Base-by-base conservation (phyloP, 2,329 filamentous ascomycete genomes). In the Monosporascus sp. region DNA sequence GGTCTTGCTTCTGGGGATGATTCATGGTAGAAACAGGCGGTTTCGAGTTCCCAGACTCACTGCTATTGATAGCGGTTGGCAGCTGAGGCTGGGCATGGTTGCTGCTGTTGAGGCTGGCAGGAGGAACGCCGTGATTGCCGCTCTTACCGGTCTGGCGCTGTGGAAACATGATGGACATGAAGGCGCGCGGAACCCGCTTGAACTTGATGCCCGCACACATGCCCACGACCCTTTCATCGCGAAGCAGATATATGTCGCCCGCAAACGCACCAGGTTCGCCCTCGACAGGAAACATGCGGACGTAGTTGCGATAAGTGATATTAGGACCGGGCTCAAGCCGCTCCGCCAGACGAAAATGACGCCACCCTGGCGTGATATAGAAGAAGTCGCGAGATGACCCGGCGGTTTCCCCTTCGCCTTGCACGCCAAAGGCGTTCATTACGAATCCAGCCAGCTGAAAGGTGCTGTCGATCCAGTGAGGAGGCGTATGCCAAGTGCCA, bases 351-450 rank as follows among this genome's bases (percentile, higher is more conserved):
- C 72, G 68, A 54, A 79, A 62, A 1, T 72, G 73, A 25, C 73
- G 72, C 79, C 79, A 81, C 41, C 78, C 78, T 57, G 81, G 79
- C 9, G 77, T 79, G 61, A 82, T 77, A 64, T 72, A 81, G 45
- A 80, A 75, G 54, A 74, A 70, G 41, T 77, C 71, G n/a, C 71
- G 68, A 15, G 77, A 76, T 55, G 78, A 72, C 15, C 79, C 70
- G 22, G 68, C 74, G 46, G 80, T 77, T 11, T 73, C 76, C 18
- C 73, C 77, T 24, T 24, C 24, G 24, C 24, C 24, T 24, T 24
- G 24, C 24, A 24, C 24, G 24, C 24, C 24, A 24, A 24, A 24
- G 24, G 24, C 24, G 57, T 83, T 82, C 69, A 81, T 74, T 54
- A 81, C 74, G 66, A 82, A 82, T 24, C 80, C 79, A 0, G 78